phyloP scores from a whole-genome alignment of 176 grass and related monocot genomes.

The Bonia amplexicaulis region DNA sequence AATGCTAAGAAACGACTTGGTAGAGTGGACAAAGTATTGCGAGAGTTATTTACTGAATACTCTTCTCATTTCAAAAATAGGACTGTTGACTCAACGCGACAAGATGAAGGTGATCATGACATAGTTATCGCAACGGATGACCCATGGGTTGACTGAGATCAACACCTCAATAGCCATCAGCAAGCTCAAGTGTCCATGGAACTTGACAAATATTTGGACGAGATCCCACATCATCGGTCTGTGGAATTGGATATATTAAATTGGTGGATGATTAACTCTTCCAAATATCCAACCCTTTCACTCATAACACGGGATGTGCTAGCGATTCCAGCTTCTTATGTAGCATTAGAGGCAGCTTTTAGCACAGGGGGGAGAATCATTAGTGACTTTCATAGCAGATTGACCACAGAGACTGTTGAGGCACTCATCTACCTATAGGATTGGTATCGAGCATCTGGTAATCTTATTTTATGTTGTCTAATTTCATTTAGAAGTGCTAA shows the following conservation, averaged over 20 bases:
- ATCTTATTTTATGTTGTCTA: not conserved
- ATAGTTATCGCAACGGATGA: not conserved
- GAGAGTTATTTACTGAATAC: not conserved
- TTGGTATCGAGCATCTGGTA: not conserved
- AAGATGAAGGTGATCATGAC: not conserved
- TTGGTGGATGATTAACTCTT: not conserved
- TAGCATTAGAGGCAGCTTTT: not conserved
- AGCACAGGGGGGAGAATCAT: not conserved
- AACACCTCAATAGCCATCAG: not conserved
- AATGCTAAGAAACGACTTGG: not conserved
- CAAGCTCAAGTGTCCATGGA: not conserved
- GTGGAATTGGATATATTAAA: not conserved
- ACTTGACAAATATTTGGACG: slow-evolving; percentile 5
- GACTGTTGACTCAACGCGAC: not conserved
- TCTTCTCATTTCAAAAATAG: not conserved
- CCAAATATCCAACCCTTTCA: not conserved
- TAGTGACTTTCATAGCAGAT: not conserved
- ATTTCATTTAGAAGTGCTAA: no score
- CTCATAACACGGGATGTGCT: not conserved
- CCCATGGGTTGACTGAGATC: not conserved
- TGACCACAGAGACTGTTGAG: not conserved
- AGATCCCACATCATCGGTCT: not conserved
- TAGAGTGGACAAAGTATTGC: not conserved
- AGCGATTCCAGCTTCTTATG: not conserved
- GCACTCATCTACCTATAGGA: not conserved